Evolutionary conservation across 2,329 filamentous ascomycete genomes (phyloP), one percentile per base, ranked within the genome.

Genomic region (Aspergillus sp.): DNA sequence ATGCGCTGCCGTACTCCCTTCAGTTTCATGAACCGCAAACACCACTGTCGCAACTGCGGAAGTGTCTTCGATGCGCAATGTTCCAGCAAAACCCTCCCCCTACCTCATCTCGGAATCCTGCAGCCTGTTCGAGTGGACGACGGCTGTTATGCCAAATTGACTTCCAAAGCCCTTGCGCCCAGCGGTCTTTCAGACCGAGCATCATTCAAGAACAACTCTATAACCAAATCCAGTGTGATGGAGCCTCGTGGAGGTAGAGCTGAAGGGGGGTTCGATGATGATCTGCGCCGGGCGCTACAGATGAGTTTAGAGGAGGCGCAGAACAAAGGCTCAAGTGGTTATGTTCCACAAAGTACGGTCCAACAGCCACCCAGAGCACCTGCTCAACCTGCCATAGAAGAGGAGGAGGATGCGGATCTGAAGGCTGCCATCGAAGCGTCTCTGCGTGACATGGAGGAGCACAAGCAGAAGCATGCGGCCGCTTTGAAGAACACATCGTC

Each of bases 261-360:
- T 3, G 93, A 97, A 66, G 90, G 96, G 66, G 89, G 88, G 15
- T 98, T 96, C 69, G 95, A 99, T 73, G 93, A 97, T 65, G 95
- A 99, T 73, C 80, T 99, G 62, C 97, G 96, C 75, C 90, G 88
- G 70, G 95, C 95, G 0, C 78, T 99, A 62, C 92, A 96, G 62
- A 97, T 99, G 94, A 99, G 95, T 71, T 78, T 99, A 68, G 95
- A 99, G 70, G 95, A 99, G 67, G 90, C 92, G 41, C 90, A 93
- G 73, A 88, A 84, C 44, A 88, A 90, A 70, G 84, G 85, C 8
- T 85, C 86, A 23, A 76, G 84, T 19, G 91, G 89, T 19, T 96
- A 93, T 73, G 86, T 89, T 11, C 84, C 91, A 15, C 90, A 89
- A 65, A 75, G 84, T 5, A 83, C 84, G 59, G 71, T 75, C 44